Conservation (phyloP, 2,329 filamentous ascomycete species). For the Didymella pomorum region DNA sequence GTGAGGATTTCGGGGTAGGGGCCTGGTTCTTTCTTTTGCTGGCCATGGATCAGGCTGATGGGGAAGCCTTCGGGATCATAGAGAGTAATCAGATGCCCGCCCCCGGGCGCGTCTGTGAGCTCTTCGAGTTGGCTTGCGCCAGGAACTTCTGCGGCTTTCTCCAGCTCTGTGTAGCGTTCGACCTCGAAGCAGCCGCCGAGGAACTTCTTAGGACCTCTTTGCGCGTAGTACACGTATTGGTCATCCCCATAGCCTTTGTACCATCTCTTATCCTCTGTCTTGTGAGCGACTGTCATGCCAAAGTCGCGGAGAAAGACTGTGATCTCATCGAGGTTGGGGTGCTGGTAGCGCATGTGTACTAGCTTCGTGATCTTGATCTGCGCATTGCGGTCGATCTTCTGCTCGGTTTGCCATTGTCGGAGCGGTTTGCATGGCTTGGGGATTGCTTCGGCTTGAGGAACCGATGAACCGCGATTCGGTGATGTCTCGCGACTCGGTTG, state of each 20-base stretch:
- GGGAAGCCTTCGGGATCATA: slow-evolving; percentile 62
- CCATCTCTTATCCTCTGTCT: slow-evolving; percentile 56
- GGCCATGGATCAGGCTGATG: slow-evolving; percentile 66
- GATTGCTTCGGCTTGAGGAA: slow-evolving; percentile 51
- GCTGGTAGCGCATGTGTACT: slow-evolving; percentile 63
- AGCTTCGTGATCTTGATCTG: slow-evolving; percentile 60
- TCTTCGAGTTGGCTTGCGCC: slow-evolving; percentile 60
- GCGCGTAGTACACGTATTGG: slow-evolving; percentile 66
- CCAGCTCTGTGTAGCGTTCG: slow-evolving; percentile 63
- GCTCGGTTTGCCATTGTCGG: slow-evolving; percentile 49
- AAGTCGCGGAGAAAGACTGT: slow-evolving; percentile 55
- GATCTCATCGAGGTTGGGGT: slow-evolving; percentile 59
- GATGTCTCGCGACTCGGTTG: slow-evolving; percentile 44
- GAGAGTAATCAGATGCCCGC: slow-evolving; percentile 59
- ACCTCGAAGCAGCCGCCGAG: slow-evolving; percentile 67
- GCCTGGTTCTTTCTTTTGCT: slow-evolving; percentile 55
- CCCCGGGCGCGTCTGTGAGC: slow-evolving; percentile 61
- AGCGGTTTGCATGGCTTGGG: slow-evolving; percentile 47
- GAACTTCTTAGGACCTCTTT: slow-evolving; percentile 61
- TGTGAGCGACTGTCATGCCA: slow-evolving; percentile 47
- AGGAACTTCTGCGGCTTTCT: slow-evolving; percentile 57
- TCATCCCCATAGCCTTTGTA: slow-evolving; percentile 69
- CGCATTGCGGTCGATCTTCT: slow-evolving; percentile 53
- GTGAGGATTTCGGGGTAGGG: slow-evolving; percentile 59
- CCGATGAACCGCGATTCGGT: slow-evolving; percentile 53